Evolutionary conservation across 164 flowering plant genomes (phyloP).

Genomic region (Annona squamosa): DNA sequence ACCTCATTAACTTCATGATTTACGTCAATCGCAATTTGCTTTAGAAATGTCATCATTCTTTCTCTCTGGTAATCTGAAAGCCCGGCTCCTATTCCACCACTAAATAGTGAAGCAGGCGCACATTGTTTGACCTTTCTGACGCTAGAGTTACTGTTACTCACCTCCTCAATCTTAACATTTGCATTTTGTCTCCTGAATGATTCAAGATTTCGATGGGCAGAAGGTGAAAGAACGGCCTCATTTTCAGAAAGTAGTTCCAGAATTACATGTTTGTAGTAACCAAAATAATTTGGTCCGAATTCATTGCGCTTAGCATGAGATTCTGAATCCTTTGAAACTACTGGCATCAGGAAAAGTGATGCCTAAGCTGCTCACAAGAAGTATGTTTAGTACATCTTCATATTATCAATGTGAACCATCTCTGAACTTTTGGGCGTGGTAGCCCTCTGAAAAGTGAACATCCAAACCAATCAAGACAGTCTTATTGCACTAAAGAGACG

Average conservation of each 20-base stretch:
- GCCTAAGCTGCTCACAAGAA: constrained; percentile 4
- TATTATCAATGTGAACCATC: not conserved
- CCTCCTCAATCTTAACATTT: constrained; percentile 6
- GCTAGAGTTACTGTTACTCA: not conserved
- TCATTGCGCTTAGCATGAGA: constrained; percentile 18
- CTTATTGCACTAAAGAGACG: no score
- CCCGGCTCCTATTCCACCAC: constrained; percentile 33
- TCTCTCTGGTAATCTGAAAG: constrained; percentile 39
- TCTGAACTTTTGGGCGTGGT: no score
- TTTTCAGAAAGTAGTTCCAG: constrained; percentile 34
- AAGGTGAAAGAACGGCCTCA: constrained; percentile 26
- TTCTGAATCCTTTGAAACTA: constrained; percentile 16
- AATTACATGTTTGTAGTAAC: constrained; percentile 39
- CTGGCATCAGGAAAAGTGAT: constrained; percentile 23
- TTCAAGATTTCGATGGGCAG: constrained; percentile 10
- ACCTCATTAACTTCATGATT: constrained; percentile 74
- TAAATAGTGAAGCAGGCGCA: constrained; percentile 26
- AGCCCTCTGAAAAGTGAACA: no score
- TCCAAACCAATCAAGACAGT: no score
- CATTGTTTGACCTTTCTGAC: constrained; percentile 6
- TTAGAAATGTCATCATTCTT: constrained; percentile 41
- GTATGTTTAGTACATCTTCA: not conserved
- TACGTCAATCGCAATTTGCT: constrained; percentile 36
- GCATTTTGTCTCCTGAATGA: constrained; percentile 6
- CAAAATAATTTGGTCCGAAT: constrained; percentile 50